phyloP scores from a whole-genome alignment of 1,139 yeast genomes.

The Yamadazyma spencermartinsiae region DNA sequence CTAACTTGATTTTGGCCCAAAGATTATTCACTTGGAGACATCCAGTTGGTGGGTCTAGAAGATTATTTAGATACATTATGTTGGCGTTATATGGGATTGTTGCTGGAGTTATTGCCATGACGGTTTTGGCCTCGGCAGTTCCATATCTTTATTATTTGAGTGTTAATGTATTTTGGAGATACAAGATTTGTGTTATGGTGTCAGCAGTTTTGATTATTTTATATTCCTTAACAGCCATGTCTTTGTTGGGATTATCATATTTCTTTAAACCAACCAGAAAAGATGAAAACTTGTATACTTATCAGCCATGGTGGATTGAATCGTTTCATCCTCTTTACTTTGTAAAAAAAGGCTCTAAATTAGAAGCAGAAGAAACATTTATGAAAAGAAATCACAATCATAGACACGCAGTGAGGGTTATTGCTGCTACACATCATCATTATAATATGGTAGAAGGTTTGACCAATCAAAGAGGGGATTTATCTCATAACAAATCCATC shows the following conservation, averaged over 20 bases:
- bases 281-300: constrained; percentile 43
- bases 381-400: constrained; percentile 45
- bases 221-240: constrained; percentile 35
- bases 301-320: constrained; percentile 51
- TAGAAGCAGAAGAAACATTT: constrained; percentile 39
- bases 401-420: constrained; percentile 42
- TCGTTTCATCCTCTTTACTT: constrained; percentile 40
- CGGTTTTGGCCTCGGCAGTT: constrained; percentile 33
- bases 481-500: constrained; percentile 37
- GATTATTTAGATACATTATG: constrained; percentile 37
- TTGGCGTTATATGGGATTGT: constrained; percentile 31
- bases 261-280: constrained; percentile 41
- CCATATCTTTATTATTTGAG: constrained; percentile 35
- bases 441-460: constrained; percentile 43
- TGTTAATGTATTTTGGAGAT: constrained; percentile 18
- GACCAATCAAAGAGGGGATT: constrained; percentile 37
- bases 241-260: constrained; percentile 36
- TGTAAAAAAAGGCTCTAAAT: constrained; percentile 34
- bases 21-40: constrained; percentile 48
- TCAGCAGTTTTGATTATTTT: constrained; percentile 29
- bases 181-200: constrained; percentile 31
- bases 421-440: constrained; percentile 46
- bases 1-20: constrained; percentile 43
- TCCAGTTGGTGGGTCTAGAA: constrained; percentile 45
- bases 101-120: constrained; percentile 28